These are phyloP conservation scores for Pseudogymnoascus sp. DNA, from an alignment of 2,329 filamentous ascomycete species.

Conservation along the genomic window DNA sequence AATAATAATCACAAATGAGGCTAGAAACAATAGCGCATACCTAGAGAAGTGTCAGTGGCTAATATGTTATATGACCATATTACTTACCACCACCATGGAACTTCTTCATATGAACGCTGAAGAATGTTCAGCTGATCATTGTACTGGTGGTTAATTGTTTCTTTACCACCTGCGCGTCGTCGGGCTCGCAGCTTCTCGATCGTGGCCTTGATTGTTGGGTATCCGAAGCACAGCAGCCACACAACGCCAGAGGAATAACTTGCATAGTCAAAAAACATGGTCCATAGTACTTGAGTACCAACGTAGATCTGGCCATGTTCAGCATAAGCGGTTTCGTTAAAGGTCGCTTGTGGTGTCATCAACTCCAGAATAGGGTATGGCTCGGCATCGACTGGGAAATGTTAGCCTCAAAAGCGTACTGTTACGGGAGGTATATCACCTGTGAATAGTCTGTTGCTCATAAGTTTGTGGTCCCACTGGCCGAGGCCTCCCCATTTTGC, in stretches of 20 bases:
- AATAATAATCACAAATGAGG: slow-evolving; percentile 43
- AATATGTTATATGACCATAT: background rate
- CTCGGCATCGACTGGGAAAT: background rate
- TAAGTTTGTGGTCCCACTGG: slow-evolving; percentile 44
- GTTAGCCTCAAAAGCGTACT: slow-evolving; percentile 31
- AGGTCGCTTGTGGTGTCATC: slow-evolving; percentile 28
- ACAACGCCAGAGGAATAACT: slow-evolving; percentile 50
- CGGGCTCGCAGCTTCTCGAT: slow-evolving; percentile 37
- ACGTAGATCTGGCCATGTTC: slow-evolving; percentile 49
- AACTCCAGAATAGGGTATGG: slow-evolving; percentile 30
- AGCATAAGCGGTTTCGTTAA: slow-evolving; percentile 37
- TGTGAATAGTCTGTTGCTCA: slow-evolving; percentile 50
- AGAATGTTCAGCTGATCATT: slow-evolving; percentile 52
- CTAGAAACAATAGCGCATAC: slow-evolving; percentile 37
- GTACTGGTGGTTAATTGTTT: slow-evolving; percentile 47
- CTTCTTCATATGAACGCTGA: slow-evolving; percentile 49
- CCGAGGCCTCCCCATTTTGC: slow-evolving; percentile 52
- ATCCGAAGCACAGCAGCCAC: slow-evolving; percentile 53
- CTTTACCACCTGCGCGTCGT: slow-evolving; percentile 24
- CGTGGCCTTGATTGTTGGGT: slow-evolving; percentile 39
- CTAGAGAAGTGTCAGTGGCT: background rate
- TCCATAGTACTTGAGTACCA: slow-evolving; percentile 50
- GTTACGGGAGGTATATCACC: slow-evolving; percentile 34
- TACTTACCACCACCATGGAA: slow-evolving; percentile 52
- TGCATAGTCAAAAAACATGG: slow-evolving; percentile 54